These are phyloP conservation scores for Candida jianshihensis DNA, from an alignment of 805 yeast species.

Conservation along the genomic window DNA sequence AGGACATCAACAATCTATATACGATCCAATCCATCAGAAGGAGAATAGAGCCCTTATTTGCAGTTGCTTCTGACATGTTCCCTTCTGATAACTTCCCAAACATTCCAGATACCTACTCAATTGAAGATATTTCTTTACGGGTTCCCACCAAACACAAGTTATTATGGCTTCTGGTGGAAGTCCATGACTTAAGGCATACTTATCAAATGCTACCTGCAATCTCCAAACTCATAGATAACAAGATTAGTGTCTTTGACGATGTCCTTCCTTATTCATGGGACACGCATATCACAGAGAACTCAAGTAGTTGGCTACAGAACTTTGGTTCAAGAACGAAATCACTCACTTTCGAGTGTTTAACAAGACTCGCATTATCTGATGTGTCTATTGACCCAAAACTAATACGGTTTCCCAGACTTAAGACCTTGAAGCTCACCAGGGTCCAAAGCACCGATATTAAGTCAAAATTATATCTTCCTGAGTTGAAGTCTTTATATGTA, in stretches of 20 bases:
- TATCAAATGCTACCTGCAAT: background rate
- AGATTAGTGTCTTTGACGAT: constrained; percentile 9
- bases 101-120: background rate
- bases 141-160: no score
- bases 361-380: constrained; percentile 3
- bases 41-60: constrained; percentile 1
- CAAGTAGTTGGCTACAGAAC: constrained; percentile 4
- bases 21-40: background rate
- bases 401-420: constrained; percentile 7
- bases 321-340: constrained; percentile 3
- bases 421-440: constrained; percentile 2
- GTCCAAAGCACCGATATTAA: constrained; percentile 2
- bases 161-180: constrained; percentile 7
- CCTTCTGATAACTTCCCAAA: background rate
- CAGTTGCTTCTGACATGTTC: constrained; percentile 1
- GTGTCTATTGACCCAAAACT: constrained; percentile 5
- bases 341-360: constrained; percentile 8
- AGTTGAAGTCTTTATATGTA: constrained; percentile 1
- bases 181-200: constrained; percentile 7
- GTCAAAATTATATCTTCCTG: constrained; percentile 5
- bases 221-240: constrained; percentile 2
- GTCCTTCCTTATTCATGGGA: constrained; percentile 4
- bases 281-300: background rate
- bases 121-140: no score
- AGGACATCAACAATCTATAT: background rate